phyloP scores from a whole-genome alignment of 176 grass and related monocot genomes.

The Echinochloa phyllopogon region DNA sequence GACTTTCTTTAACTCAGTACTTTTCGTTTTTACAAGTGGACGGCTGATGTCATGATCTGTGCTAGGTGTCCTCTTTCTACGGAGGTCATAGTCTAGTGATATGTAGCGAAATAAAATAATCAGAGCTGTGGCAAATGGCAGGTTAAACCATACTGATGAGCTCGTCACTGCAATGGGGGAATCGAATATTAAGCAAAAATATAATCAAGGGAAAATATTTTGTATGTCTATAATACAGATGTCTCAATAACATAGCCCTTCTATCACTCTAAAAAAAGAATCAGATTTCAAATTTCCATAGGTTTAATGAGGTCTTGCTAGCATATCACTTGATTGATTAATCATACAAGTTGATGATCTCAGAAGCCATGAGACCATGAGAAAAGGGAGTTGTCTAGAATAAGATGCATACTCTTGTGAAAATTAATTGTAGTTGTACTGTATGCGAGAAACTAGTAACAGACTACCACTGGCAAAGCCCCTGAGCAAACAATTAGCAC shows the following conservation, averaged over 20 bases:
- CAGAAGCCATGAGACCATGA: not conserved
- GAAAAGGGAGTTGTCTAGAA: not conserved
- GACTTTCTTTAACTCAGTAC: conserved; percentile 53
- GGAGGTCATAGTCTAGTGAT: conserved; percentile 81
- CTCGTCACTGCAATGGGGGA: conserved; percentile 81
- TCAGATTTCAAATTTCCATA: not conserved
- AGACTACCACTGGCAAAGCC: not conserved
- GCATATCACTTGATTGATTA: not conserved
- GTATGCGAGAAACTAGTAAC: not conserved
- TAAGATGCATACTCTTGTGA: not conserved
- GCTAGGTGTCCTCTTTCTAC: conserved; percentile 56
- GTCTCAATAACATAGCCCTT: not conserved
- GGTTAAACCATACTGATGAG: conserved; percentile 94
- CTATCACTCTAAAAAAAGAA: not conserved
- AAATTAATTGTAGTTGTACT: not conserved
- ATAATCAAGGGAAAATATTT: conserved; percentile 1
- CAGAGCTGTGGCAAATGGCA: conserved; percentile 75
- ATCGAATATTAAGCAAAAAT: conserved; percentile 11
- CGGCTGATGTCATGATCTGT: conserved; percentile 16
- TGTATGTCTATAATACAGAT: not conserved
- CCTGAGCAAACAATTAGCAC: not conserved
- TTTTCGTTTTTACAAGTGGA: conserved; percentile 49
- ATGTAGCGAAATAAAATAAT: conserved; percentile 79
- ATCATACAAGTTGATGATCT: not conserved
- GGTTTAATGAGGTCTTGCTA: not conserved